Percentiles rank a stretch among this genome's conserved stretches.
These are phyloP conservation scores for Cadophora sp. DNA, from an alignment of 2,329 filamentous ascomycete species.

Conservation along the genomic window DNA sequence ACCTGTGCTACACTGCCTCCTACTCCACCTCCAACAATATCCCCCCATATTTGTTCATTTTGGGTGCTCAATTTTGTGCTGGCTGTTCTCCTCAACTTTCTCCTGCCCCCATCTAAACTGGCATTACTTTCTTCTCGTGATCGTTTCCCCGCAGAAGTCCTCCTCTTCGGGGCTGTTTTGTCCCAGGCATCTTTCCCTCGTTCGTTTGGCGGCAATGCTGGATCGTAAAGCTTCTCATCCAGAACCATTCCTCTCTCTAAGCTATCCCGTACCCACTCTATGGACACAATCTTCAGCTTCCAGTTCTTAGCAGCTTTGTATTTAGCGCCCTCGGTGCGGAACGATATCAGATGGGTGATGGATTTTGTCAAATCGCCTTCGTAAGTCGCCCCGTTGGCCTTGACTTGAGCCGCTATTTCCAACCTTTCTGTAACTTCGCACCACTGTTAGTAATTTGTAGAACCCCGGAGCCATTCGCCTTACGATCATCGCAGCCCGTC, in stretches of 20 bases:
- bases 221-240: conserved; percentile 86
- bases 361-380: conserved; percentile 84
- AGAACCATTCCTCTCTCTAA: conserved; percentile 87
- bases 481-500: conserved; percentile 74
- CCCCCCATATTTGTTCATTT: conserved; percentile 86
- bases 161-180: conserved; percentile 55
- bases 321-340: conserved; percentile 82
- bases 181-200: conserved; percentile 82
- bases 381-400: conserved; percentile 82
- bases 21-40: conserved; percentile 72
- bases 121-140: conserved; percentile 56
- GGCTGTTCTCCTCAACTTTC: conserved; percentile 87
- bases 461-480: conserved; percentile 45
- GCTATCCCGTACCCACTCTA: conserved; percentile 87
- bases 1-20: conserved; percentile 44
- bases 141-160: conserved; percentile 64
- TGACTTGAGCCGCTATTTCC: conserved; percentile 66
- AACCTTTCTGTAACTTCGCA: conserved; percentile 67
- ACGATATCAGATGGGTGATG: conserved; percentile 88
- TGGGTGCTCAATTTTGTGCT: conserved; percentile 84
- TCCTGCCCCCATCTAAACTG: conserved; percentile 63
- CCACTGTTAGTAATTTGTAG: conserved; percentile 37
- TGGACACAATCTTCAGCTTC: conserved; percentile 78
- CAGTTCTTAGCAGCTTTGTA: conserved; percentile 87
- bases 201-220: conserved; percentile 69